Percentiles rank a stretch among this genome's conserved stretches.
Conservation (phyloP, 2,329 filamentous ascomycete genomes). For the Cordyceps cicadae region DNA sequence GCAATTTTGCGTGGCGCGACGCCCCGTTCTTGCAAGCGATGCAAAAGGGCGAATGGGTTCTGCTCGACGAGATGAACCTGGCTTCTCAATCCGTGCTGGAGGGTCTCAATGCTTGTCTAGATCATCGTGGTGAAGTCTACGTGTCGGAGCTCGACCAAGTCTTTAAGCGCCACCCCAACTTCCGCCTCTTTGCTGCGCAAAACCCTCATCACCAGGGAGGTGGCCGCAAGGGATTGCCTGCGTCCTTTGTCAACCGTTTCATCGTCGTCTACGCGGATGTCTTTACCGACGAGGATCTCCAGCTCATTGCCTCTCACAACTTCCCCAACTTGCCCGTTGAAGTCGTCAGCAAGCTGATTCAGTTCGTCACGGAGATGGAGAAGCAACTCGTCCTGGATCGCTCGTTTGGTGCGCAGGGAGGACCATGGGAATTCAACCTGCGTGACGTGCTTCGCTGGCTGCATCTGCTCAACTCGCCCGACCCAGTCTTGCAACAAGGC, state of each 20-base stretch:
- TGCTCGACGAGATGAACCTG: slow-evolving; percentile 97
- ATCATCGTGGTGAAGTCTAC: slow-evolving; percentile 93
- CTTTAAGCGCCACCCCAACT: slow-evolving; percentile 80
- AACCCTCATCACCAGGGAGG: slow-evolving; percentile 97
- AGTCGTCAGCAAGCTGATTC: slow-evolving; percentile 60
- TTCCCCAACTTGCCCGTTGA: slow-evolving; percentile 56
- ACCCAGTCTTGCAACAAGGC: slow-evolving; percentile 53
- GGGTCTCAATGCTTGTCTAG: slow-evolving; percentile 90
- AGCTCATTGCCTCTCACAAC: slow-evolving; percentile 69
- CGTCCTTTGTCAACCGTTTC: slow-evolving; percentile 96
- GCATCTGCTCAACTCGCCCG: slow-evolving; percentile 45
- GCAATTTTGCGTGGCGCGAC: slow-evolving; percentile 90
- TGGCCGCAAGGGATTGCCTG: slow-evolving; percentile 86
- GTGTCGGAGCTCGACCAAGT: slow-evolving; percentile 91
- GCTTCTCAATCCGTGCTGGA: slow-evolving; percentile 95
- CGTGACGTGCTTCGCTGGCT: slow-evolving; percentile 87
- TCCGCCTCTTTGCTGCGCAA: slow-evolving; percentile 92
- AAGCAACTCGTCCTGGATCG: slow-evolving; percentile 54
- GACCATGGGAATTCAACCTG: slow-evolving; percentile 94
- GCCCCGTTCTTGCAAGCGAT: slow-evolving; percentile 93
- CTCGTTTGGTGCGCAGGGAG: slow-evolving; percentile 54
- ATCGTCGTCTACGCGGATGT: slow-evolving; percentile 95
- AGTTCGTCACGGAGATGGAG: slow-evolving; percentile 75
- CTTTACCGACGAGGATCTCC: slow-evolving; percentile 72
- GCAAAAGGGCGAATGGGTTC: slow-evolving; percentile 93